A percentile compares a stretch with the other conserved stretches of the same genome.
Conservation (phyloP, 1,284 basidiomycete species). For the Rhodotorula sp. region DNA sequence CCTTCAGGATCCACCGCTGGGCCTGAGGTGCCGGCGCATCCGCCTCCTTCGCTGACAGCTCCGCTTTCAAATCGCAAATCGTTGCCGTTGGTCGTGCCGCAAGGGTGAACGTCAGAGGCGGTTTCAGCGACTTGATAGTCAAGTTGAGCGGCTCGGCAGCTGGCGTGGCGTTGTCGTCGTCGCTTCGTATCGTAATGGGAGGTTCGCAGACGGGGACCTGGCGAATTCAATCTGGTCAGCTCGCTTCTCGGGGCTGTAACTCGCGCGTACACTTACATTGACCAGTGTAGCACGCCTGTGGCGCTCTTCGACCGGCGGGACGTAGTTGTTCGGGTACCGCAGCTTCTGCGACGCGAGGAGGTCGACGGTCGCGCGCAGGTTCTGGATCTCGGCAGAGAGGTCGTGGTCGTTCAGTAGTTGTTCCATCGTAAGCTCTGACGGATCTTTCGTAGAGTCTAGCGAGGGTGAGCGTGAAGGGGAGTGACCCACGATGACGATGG, state of each 20-base stretch:
- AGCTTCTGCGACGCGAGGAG: conserved; percentile 68
- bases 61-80: conserved; percentile 71
- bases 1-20: conserved; percentile 83
- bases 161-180: conserved; percentile 1
- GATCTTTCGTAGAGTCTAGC: background rate
- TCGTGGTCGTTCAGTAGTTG: conserved; percentile 27
- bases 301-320: conserved; percentile 67
- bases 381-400: conserved; percentile 60
- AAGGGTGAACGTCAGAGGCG: conserved; percentile 70
- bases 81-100: conserved; percentile 69
- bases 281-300: conserved; percentile 72
- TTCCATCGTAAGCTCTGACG: conserved; percentile 23
- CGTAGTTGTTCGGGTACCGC: conserved; percentile 69
- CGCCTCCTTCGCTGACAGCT: conserved; percentile 60
- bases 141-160: conserved; percentile 47
- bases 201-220: conserved; percentile 39
- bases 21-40: conserved; percentile 63
- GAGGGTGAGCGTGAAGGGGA: background rate
- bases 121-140: conserved; percentile 85
- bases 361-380: conserved; percentile 69
- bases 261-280: conserved; percentile 14
- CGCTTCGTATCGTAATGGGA: conserved; percentile 13
- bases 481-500: background rate
- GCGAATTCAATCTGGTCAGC: background rate
- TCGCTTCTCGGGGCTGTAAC: conserved; percentile 6